These are phyloP conservation scores for Rhizophagus prolifer DNA, from an alignment of 192 early-diverging fungal genomes.

Conservation along the genomic window DNA sequence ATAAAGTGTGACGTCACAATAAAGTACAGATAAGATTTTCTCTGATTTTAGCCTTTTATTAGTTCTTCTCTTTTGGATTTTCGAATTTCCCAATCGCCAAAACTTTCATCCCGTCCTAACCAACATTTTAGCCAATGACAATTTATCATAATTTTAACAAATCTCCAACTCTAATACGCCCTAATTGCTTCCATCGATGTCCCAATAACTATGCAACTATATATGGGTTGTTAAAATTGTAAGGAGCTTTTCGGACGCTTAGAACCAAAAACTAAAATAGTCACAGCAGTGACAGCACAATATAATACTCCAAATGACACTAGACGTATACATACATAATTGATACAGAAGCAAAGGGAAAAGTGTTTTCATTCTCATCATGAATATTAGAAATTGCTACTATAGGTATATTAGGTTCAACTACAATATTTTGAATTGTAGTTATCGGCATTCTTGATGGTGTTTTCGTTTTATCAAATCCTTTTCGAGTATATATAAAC, in stretches of 20 bases:
- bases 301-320: slow-evolving; percentile 15
- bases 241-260: not conserved
- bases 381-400: no score
- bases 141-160: not conserved
- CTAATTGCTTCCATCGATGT: slow-evolving; percentile 16
- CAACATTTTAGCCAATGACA: not conserved
- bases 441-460: not conserved
- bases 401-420: not conserved
- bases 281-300: slow-evolving; percentile 11
- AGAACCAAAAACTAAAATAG: not conserved
- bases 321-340: slow-evolving; percentile 13
- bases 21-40: no score
- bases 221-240: slow-evolving; percentile 7
- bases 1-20: no score
- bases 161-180: slow-evolving; percentile 1
- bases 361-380: not conserved
- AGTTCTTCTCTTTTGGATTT: not conserved
- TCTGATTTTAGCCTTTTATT: no score
- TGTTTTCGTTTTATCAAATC: not conserved
- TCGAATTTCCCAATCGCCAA: slow-evolving; percentile 27
- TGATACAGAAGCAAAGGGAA: not conserved
- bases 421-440: not conserved
- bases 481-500: slow-evolving; percentile 4
- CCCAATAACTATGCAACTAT: slow-evolving; percentile 23
- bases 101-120: slow-evolving; percentile 9